Conservation (phyloP, 2,329 filamentous ascomycete species). For the Sporothrix phasma region DNA sequence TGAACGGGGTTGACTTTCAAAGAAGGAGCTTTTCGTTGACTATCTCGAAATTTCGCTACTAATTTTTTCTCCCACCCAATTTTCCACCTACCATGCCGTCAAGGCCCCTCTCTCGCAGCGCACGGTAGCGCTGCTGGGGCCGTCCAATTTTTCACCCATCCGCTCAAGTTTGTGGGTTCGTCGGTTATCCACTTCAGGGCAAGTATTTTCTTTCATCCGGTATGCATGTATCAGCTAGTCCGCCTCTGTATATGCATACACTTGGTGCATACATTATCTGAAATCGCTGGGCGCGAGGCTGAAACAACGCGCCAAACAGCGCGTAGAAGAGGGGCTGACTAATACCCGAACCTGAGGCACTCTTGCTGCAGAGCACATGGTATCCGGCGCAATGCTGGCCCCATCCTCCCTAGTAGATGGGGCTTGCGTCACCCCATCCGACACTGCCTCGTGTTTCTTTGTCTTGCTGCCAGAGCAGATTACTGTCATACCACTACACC, state of each 20-base stretch:
- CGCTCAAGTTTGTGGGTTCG: slow-evolving; percentile 31
- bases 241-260: neutral
- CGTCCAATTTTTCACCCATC: slow-evolving; percentile 16
- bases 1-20: neutral
- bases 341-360: neutral
- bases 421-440: slow-evolving; percentile 5
- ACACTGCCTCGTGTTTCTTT: neutral
- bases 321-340: neutral
- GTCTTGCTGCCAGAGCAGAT: neutral
- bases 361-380: neutral
- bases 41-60: slow-evolving; percentile 3
- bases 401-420: neutral
- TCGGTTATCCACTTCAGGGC: slow-evolving; percentile 20
- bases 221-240: neutral
- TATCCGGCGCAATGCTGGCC: neutral
- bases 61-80: slow-evolving; percentile 18
- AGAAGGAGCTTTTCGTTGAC: slow-evolving; percentile 6
- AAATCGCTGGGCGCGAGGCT: neutral
- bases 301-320: neutral
- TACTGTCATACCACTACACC: neutral
- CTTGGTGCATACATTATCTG: neutral
- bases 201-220: slow-evolving; percentile 16
- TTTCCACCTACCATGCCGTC: neutral
- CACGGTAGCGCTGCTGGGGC: neutral
- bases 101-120: neutral